Conservation (phyloP, 2,329 filamentous ascomycete genomes). For the Neofusicoccum ribis region DNA sequence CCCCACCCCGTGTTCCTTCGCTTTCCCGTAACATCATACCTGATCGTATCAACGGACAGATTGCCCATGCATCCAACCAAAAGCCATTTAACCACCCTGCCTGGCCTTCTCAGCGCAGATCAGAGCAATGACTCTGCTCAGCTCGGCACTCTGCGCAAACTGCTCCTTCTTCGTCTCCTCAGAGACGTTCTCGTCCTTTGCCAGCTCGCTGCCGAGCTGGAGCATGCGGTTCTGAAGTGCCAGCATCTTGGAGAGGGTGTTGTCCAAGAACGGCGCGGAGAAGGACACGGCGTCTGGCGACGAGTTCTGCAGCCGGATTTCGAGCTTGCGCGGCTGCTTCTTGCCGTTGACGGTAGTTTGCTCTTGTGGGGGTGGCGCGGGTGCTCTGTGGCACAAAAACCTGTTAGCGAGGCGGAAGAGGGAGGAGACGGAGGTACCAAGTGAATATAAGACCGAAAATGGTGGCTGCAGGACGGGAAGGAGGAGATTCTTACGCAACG, state of each 20-base stretch:
- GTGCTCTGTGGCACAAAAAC: not conserved
- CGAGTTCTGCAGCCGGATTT: constrained; percentile 47
- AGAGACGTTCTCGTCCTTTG: constrained; percentile 33
- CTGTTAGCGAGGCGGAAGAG: not conserved
- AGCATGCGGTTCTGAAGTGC: constrained; percentile 53
- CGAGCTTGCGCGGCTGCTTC: constrained; percentile 51
- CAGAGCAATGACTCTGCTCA: constrained; percentile 51
- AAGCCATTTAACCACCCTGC: constrained; percentile 39
- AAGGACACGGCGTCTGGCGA: constrained; percentile 46
- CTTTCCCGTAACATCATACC: not conserved
- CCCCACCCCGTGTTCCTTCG: not conserved
- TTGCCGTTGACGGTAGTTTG: constrained; percentile 31
- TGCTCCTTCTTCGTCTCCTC: constrained; percentile 52
- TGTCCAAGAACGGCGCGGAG: constrained; percentile 55
- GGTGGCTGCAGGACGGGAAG: not conserved
- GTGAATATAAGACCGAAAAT: not conserved
- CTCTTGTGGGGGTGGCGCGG: constrained; percentile 27
- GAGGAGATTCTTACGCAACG: not conserved
- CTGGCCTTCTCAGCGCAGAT: constrained; percentile 56
- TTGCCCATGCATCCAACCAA: too few species aligned
- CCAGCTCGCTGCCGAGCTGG: constrained; percentile 48
- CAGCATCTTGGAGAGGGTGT: constrained; percentile 53
- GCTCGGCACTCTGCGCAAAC: constrained; percentile 50
- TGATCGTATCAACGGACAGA: not conserved
- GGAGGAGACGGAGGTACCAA: not conserved